Evolutionary conservation across 352 stramenopile species (phyloP).

Genomic region (Phytophthora pluvialis): DNA sequence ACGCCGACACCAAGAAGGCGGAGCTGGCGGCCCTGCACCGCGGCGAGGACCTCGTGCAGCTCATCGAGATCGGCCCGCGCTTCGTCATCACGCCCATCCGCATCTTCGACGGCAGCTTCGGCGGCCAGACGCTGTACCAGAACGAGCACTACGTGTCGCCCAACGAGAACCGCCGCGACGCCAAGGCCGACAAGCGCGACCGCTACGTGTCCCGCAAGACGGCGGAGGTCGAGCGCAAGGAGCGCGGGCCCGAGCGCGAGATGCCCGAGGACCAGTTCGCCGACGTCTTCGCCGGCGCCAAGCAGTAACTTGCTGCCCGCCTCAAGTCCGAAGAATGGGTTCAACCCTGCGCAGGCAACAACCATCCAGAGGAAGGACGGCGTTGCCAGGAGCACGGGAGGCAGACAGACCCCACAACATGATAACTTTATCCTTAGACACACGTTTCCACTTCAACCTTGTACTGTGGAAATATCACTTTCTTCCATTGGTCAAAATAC

Average conservation of each 20-base stretch:
- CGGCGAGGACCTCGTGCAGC: constrained; percentile 91
- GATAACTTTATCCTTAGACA: constrained; percentile 32
- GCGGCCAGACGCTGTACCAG: constrained; percentile 97
- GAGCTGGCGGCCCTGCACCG: constrained; percentile 83
- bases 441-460: too few relatives aligned
- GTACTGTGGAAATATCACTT: too few relatives aligned
- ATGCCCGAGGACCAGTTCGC: constrained; percentile 86
- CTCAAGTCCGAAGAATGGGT: neutral
- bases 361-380: constrained; percentile 12
- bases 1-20: constrained; percentile 93
- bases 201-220: constrained; percentile 93
- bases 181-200: constrained; percentile 94
- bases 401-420: neutral
- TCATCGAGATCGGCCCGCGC: constrained; percentile 99
- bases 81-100: constrained; percentile 99
- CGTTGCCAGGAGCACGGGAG: neutral
- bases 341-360: neutral
- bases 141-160: constrained; percentile 98
- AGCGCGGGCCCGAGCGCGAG: constrained; percentile 67
- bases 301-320: constrained; percentile 32
- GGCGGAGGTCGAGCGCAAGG: constrained; percentile 81
- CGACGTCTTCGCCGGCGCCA: constrained; percentile 78
- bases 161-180: constrained; percentile 89
- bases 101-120: constrained; percentile 99
- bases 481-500: constrained; percentile 19